Evolutionary conservation across 2,329 filamentous ascomycete genomes (phyloP).

Genomic region (Trichoderma cornu-damae): DNA sequence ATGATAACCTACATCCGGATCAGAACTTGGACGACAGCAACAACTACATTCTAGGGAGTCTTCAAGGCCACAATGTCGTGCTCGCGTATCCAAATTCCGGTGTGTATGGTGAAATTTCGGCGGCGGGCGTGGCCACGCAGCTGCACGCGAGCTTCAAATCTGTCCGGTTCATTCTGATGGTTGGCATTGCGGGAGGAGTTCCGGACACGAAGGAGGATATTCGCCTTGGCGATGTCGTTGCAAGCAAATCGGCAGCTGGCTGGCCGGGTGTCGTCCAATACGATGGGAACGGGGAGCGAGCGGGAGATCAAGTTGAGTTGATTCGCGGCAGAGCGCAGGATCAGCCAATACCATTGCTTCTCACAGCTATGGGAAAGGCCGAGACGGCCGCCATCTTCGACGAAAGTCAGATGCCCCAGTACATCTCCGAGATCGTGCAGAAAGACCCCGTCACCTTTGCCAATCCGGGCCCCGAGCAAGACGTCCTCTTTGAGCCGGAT

Average conservation of each 20-base stretch:
- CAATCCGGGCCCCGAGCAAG: not conserved
- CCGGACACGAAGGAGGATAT: not conserved
- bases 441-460: not conserved
- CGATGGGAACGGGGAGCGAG: not conserved
- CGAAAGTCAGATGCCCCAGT: not conserved
- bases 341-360: slow-evolving; percentile 1
- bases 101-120: not conserved
- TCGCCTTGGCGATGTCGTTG: slow-evolving; percentile 9
- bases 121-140: not conserved
- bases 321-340: not conserved
- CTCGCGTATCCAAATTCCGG: not conserved
- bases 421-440: not conserved
- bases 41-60: not conserved
- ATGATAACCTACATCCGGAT: not conserved
- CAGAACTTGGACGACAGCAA: not conserved
- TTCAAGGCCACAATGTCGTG: slow-evolving; percentile 8
- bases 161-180: not conserved
- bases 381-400: slow-evolving; percentile 7
- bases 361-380: slow-evolving; percentile 5
- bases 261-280: not conserved
- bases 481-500: not conserved
- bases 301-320: not conserved
- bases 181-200: slow-evolving; percentile 2
- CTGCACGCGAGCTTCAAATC: not conserved
- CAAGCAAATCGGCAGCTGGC: not conserved